Base-by-base conservation (phyloP, 139 green algal genomes). In the Chlamydomonas sp. region DNA sequence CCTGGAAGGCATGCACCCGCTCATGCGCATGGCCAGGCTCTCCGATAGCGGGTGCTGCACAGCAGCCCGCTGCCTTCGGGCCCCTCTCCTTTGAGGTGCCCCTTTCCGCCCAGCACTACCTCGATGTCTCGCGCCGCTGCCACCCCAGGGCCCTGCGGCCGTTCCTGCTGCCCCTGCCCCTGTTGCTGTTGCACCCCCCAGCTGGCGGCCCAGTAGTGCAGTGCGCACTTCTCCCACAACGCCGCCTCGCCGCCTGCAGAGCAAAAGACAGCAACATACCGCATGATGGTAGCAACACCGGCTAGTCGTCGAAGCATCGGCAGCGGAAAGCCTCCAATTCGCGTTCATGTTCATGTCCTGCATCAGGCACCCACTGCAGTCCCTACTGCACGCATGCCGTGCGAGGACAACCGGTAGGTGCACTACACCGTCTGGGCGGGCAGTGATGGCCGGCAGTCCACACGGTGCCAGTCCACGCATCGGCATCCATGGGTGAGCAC, bases 61-160 rank as follows among this genome's bases (percentile, higher is more conserved):
- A 92, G 17, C 6, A 73, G 59, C 0, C 88, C 88, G 2, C 71
- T 81, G 8, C 91, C 90, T 8, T 85, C 80, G 8, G 80, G 66
- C 8, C 88, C 85, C 77, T 91, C 67, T 31, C 91, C 92, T 58
- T 74, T 90, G 15, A 93, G 76, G 57, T 86, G 82, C n/a, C 82
- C 87, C 6, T 83, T 17, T 15, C 82, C 86, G 4, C 92, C 92
- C 57, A 94, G 75, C 58, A 89, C 74, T 1, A 8, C 85, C 81
- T 90, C 75, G 3, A 91, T 69, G 31, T 62, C 64, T 49, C 4
- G 17, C 64, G 4, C 49, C 16, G 16, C 64, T 9, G 68, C 14
- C 18, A 60, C 10, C 66, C 10, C 66, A 71, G 66, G 10, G 12
- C 66, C 10, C 66, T 14, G 12, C 66, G 10, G 12, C 66, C 66